phyloP scores from a whole-genome alignment of 805 yeast species.

The Candida berthetii region DNA sequence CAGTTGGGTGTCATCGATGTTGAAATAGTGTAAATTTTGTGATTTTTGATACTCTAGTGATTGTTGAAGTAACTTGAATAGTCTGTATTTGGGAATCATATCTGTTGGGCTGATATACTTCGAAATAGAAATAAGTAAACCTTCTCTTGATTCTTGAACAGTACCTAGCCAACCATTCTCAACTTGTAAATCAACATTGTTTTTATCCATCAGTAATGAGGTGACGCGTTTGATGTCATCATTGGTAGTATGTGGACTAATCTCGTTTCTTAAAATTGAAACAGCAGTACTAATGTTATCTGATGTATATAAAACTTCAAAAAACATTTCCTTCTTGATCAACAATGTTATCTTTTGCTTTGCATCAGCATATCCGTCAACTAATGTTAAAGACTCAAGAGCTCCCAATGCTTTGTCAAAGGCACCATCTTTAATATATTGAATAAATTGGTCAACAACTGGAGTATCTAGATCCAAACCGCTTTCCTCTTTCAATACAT shows the following conservation, averaged over 20 bases:
- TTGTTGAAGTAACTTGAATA: conserved; percentile 44
- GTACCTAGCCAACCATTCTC: conserved; percentile 26
- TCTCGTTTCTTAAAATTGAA: conserved; percentile 28
- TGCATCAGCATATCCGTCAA: conserved; percentile 9
- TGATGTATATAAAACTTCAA: conserved; percentile 32
- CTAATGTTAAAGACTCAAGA: conserved; percentile 17
- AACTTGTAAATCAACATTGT: conserved; percentile 14
- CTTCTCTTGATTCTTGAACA: conserved; percentile 28
- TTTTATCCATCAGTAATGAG: conserved; percentile 21
- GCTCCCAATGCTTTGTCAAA: conserved; percentile 31
- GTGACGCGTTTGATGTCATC: conserved; percentile 21
- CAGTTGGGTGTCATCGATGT: conserved; percentile 15
- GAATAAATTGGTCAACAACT: conserved; percentile 32
- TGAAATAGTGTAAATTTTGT: conserved; percentile 26
- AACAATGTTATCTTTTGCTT: conserved; percentile 21
- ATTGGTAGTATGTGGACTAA: conserved; percentile 21
- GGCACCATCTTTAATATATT: conserved; percentile 32
- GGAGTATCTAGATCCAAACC: conserved; percentile 35
- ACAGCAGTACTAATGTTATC: conserved; percentile 28
- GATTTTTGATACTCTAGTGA: conserved; percentile 41
- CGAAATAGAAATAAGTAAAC: conserved; percentile 35
- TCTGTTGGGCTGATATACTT: conserved; percentile 43
- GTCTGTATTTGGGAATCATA: conserved; percentile 45
- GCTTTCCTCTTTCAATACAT: conserved; percentile 32
- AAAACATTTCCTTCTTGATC: conserved; percentile 32